Conservation (phyloP, 1,284 basidiomycete species). For the Abortiporus biennis region DNA sequence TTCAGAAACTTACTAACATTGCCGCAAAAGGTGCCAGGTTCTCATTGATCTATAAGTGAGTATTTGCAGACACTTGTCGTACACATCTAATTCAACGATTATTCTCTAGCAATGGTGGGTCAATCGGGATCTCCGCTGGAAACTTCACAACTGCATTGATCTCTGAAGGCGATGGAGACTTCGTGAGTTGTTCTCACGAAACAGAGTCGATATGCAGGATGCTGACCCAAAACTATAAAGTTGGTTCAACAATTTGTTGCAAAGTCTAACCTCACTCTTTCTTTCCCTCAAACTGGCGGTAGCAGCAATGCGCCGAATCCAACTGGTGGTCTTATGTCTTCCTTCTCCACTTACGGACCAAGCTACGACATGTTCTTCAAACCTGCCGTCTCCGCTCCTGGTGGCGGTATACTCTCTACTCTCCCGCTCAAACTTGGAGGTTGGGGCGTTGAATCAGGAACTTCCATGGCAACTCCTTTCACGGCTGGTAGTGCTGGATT, state of each 20-base stretch:
- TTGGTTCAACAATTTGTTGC: constrained; percentile 35
- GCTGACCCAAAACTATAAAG: constrained; percentile 14
- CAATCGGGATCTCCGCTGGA: constrained; percentile 31
- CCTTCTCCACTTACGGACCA: constrained; percentile 44
- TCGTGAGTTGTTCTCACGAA: constrained; percentile 17
- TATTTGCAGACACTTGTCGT: constrained; percentile 5
- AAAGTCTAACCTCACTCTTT: constrained; percentile 30
- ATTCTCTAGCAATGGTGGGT: constrained; percentile 37
- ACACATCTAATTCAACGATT: neutral
- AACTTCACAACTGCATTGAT: constrained; percentile 38
- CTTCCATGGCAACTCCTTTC: constrained; percentile 43
- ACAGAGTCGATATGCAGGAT: neutral
- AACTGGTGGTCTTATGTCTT: constrained; percentile 38
- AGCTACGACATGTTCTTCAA: constrained; percentile 48
- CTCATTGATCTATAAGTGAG: constrained; percentile 48
- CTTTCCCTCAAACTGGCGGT: constrained; percentile 35
- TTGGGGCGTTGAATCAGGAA: constrained; percentile 38
- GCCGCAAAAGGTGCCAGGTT: constrained; percentile 44
- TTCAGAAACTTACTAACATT: constrained; percentile 39
- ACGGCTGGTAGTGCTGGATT: constrained; percentile 62
- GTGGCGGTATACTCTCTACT: constrained; percentile 53
- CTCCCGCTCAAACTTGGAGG: constrained; percentile 38
- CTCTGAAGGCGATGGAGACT: constrained; percentile 24
- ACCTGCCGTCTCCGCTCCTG: constrained; percentile 43
- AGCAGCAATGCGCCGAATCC: constrained; percentile 25